Conservation (phyloP, 176 grass and related monocot species). For the Bolboschoenus planiculmis region DNA sequence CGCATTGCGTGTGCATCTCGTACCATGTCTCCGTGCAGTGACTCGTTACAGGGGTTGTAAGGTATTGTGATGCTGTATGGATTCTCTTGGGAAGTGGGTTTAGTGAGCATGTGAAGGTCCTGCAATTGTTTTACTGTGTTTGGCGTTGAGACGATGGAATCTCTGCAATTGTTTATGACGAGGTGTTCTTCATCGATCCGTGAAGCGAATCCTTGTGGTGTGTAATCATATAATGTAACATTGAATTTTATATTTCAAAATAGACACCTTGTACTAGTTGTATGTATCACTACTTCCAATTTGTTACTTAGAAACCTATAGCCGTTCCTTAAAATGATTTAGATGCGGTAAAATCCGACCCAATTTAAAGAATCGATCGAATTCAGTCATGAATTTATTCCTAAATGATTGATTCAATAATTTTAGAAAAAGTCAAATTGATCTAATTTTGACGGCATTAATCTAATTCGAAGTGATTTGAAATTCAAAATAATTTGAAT, state of each 20-base stretch:
- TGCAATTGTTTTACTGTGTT: slow-evolving; percentile 3
- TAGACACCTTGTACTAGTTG: too few relatives aligned
- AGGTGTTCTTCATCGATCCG: not conserved
- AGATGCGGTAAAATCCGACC: too few relatives aligned
- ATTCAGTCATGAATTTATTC: too few relatives aligned
- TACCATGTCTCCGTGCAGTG: not conserved
- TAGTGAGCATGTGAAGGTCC: not conserved
- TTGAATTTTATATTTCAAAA: not conserved
- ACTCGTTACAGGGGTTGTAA: not conserved
- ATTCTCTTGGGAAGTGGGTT: not conserved
- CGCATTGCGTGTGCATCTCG: not conserved
- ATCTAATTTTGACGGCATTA: too few relatives aligned
- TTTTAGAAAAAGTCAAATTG: too few relatives aligned
- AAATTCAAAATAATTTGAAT: too few relatives aligned
- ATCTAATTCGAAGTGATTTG: too few relatives aligned
- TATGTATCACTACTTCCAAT: too few relatives aligned
- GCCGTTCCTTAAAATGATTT: too few relatives aligned
- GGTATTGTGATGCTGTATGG: not conserved
- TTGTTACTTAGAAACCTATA: too few relatives aligned
- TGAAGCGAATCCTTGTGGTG: not conserved
- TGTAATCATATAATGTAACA: not conserved
- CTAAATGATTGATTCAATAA: too few relatives aligned
- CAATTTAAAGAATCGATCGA: too few relatives aligned
- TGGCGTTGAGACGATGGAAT: slow-evolving; percentile 8
- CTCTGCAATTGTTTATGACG: not conserved